phyloP scores from a whole-genome alignment of 306 rosid genomes.

The Sicyos baderoa region DNA sequence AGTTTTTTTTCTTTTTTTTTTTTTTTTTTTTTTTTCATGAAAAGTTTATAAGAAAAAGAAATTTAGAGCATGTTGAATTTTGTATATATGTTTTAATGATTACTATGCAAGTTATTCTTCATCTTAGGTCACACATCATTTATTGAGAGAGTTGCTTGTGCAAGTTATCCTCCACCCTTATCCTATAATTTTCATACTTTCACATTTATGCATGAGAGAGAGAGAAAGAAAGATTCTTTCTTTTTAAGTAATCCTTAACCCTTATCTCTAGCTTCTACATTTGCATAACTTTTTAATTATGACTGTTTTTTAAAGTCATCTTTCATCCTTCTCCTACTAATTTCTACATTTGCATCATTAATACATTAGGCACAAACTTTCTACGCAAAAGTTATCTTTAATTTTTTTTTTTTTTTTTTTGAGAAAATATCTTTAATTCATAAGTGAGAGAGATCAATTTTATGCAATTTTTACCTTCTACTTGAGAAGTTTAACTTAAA shows the following conservation, averaged over 20 bases:
- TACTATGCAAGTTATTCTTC: background rate
- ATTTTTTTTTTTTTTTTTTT: too few species aligned
- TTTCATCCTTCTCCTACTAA: background rate
- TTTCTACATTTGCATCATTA: background rate
- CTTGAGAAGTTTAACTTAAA: too few species aligned
- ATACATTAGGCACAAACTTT: background rate
- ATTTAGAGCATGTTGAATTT: too few species aligned
- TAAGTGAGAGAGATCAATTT: too few species aligned
- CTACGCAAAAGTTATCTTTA: background rate
- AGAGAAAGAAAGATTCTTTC: background rate
- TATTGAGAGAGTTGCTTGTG: background rate
- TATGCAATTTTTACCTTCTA: background rate
- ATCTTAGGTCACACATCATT: background rate
- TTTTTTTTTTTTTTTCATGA: too few species aligned
- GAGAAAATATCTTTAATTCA: too few species aligned
- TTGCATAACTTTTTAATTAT: background rate
- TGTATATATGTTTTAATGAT: background rate
- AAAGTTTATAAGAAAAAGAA: too few species aligned
- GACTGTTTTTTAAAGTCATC: background rate
- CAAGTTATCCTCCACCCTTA: background rate
- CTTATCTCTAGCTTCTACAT: background rate
- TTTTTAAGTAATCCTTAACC: background rate
- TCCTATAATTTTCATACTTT: background rate
- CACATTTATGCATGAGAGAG: background rate
- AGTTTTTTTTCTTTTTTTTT: too few species aligned